phyloP scores from a whole-genome alignment of 768 basidiomycete genomes.

The Pleurotus eryngii region DNA sequence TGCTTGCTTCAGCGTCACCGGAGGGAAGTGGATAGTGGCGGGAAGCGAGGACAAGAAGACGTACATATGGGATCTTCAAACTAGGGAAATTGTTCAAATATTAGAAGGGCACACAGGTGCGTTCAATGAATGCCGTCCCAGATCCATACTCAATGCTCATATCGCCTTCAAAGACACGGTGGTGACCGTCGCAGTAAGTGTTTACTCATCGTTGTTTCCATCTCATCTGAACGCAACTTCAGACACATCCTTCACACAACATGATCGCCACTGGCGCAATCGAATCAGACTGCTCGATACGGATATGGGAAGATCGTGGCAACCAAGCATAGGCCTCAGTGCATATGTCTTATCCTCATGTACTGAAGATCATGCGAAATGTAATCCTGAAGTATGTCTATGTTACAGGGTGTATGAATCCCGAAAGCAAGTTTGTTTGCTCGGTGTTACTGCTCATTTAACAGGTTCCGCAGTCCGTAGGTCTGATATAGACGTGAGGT shows the following conservation, averaged over 20 bases:
- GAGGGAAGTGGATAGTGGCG: slow-evolving; percentile 86
- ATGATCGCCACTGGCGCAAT: slow-evolving; percentile 88
- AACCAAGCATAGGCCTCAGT: not conserved
- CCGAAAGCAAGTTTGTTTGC: not conserved
- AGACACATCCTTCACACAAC: slow-evolving; percentile 85
- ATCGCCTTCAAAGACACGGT: slow-evolving; percentile 52
- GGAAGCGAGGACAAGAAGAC: slow-evolving; percentile 90
- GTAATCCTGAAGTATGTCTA: slow-evolving; percentile 3
- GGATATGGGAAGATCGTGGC: slow-evolving; percentile 74
- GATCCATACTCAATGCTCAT: not conserved
- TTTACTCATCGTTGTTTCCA: not conserved
- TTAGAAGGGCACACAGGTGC: slow-evolving; percentile 73
- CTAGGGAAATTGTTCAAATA: slow-evolving; percentile 78
- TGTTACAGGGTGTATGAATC: slow-evolving; percentile 1
- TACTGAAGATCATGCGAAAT: not conserved
- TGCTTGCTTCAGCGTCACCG: slow-evolving; percentile 81
- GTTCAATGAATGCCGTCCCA: not conserved
- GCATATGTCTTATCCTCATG: not conserved
- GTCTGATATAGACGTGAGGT: slow-evolving; percentile 31
- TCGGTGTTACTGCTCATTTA: slow-evolving; percentile 29
- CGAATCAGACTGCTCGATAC: slow-evolving; percentile 77
- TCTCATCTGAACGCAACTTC: slow-evolving; percentile 10
- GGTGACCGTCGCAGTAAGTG: slow-evolving; percentile 71
- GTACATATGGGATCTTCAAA: slow-evolving; percentile 90
- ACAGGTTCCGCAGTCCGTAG: slow-evolving; percentile 60